These are phyloP conservation scores for Sporormia fimetaria DNA, from an alignment of 495 filamentous ascomycete species.

Conservation along the genomic window DNA sequence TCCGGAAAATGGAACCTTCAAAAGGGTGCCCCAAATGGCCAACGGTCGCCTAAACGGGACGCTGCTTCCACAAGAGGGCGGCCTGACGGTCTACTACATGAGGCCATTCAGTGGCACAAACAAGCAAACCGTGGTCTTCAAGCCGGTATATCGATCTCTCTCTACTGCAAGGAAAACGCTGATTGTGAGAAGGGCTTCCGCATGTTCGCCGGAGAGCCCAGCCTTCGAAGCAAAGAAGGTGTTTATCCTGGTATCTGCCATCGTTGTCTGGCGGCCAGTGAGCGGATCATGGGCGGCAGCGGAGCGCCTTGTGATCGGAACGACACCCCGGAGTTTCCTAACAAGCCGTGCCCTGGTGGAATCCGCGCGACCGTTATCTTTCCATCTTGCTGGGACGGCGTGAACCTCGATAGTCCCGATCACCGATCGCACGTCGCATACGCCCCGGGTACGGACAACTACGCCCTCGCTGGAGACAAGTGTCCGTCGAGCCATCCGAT, in stretches of 20 bases:
- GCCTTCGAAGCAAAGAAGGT: neutral
- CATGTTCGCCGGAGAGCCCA: slow-evolving; percentile 22
- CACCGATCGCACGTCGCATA: slow-evolving; percentile 41
- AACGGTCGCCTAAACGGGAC: slow-evolving; percentile 16
- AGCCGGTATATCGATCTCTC: slow-evolving; percentile 7
- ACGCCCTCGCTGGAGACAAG: slow-evolving; percentile 27
- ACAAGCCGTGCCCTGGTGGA: slow-evolving; percentile 35
- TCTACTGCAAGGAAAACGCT: neutral
- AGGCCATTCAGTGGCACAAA: slow-evolving; percentile 11
- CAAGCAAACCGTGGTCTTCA: slow-evolving; percentile 8
- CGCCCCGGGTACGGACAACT: slow-evolving; percentile 19
- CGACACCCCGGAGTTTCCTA: slow-evolving; percentile 39
- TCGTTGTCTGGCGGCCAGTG: slow-evolving; percentile 32
- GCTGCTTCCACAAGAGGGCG: slow-evolving; percentile 13
- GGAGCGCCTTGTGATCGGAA: slow-evolving; percentile 41
- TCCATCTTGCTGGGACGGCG: slow-evolving; percentile 44
- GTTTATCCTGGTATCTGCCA: slow-evolving; percentile 33
- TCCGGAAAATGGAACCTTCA: slow-evolving; percentile 18
- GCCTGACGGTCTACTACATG: slow-evolving; percentile 23
- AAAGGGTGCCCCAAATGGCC: slow-evolving; percentile 19
- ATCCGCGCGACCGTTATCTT: slow-evolving; percentile 43
- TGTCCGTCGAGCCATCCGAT: slow-evolving; percentile 41
- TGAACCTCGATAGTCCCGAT: slow-evolving; percentile 43
- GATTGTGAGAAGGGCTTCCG: slow-evolving; percentile 24
- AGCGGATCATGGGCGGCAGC: slow-evolving; percentile 31